Conservation (phyloP, 2,329 filamentous ascomycete species). For the Coniochaeta hoffmannii region DNA sequence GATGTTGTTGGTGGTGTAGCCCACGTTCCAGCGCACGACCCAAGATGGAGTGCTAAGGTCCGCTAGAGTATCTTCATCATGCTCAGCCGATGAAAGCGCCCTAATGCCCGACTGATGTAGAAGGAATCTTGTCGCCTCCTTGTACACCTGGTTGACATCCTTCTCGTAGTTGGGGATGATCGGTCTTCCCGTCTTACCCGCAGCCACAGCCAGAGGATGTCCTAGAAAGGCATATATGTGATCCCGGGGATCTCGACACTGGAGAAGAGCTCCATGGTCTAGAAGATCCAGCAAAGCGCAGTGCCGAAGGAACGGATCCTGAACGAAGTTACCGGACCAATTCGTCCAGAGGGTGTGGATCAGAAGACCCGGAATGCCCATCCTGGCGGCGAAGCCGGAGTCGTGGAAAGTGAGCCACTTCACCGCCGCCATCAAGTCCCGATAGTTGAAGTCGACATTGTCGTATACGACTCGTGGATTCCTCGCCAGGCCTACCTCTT, state of each 20-base stretch:
- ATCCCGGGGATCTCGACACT: not conserved
- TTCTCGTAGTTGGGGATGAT: not conserved
- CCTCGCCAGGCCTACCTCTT: not conserved
- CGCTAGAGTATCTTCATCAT: not conserved
- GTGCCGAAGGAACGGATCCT: not conserved
- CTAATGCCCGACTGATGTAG: not conserved
- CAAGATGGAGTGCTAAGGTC: not conserved
- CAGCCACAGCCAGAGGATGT: not conserved
- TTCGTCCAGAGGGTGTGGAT: not conserved
- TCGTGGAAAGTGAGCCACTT: not conserved
- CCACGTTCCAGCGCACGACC: not conserved
- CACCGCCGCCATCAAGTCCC: not conserved
- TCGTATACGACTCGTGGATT: not conserved
- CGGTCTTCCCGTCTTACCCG: not conserved
- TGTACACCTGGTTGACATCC: not conserved
- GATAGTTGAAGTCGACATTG: not conserved
- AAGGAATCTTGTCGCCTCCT: not conserved
- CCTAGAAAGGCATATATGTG: conserved; percentile 1
- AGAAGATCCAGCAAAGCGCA: not conserved
- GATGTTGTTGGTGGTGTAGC: not conserved
- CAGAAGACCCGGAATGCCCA: not conserved
- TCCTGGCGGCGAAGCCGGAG: not conserved
- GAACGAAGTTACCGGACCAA: not conserved
- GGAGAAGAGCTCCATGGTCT: not conserved
- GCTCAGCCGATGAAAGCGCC: not conserved